Percentiles rank a stretch among this genome's conserved stretches.
phyloP scores from a whole-genome alignment of 805 yeast genomes.

The Hanseniaspora lachancei region DNA sequence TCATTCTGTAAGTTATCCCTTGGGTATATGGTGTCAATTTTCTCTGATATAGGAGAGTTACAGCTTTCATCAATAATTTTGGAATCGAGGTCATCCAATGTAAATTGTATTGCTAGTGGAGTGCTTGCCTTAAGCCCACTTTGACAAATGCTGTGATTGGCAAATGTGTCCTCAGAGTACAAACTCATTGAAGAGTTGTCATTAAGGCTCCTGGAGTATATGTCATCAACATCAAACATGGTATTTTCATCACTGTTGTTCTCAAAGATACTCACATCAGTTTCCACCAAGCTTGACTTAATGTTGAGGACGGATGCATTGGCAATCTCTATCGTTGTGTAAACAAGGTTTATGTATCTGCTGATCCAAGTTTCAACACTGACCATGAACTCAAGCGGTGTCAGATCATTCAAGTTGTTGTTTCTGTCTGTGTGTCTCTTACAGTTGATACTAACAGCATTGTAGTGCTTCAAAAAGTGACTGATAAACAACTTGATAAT shows the following conservation, averaged over 20 bases:
- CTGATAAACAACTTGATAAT: not conserved
- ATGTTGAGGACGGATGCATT: not conserved
- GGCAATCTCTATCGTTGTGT: not conserved
- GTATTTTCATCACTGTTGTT: not conserved
- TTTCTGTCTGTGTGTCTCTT: not conserved
- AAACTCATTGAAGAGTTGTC: not conserved
- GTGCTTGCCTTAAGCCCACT: not conserved
- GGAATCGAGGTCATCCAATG: not conserved
- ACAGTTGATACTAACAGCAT: not conserved
- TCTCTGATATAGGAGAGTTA: slow-evolving; percentile 4
- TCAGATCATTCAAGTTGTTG: not conserved
- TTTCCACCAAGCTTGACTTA: not conserved
- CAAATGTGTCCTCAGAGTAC: not conserved
- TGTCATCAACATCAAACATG: not conserved
- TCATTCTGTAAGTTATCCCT: not conserved
- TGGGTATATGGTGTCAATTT: not conserved
- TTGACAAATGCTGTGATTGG: not conserved
- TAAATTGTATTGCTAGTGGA: not conserved
- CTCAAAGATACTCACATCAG: not conserved
- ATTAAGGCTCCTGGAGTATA: not conserved
- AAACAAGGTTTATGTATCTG: slow-evolving; percentile 6
- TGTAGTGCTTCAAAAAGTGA: not conserved
- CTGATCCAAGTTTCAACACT: slow-evolving; percentile 4
- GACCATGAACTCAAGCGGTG: slow-evolving; percentile 8
- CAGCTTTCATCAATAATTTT: slow-evolving; percentile 1